These are phyloP conservation scores for Nemania sp. DNA, from an alignment of 2,329 filamentous ascomycete genomes.

Conservation along the genomic window DNA sequence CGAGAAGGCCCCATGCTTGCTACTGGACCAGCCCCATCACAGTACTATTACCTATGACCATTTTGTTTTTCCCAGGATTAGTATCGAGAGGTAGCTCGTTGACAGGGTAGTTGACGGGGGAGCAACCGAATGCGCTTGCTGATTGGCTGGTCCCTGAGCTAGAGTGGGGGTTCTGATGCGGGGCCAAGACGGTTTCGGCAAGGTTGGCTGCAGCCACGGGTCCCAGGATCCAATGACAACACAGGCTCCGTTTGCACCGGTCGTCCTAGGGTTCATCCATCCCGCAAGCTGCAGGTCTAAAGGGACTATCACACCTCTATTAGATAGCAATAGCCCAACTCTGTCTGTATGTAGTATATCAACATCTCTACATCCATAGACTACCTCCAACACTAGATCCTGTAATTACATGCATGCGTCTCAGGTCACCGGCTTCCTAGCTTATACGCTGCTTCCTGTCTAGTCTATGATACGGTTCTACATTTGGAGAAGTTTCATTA, in stretches of 20 bases:
- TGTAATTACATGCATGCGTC: slow-evolving; percentile 2
- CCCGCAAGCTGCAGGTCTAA: slow-evolving; percentile 33
- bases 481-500: neutral
- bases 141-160: slow-evolving; percentile 43
- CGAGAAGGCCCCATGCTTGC: slow-evolving; percentile 16
- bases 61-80: slow-evolving; percentile 39
- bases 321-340: slow-evolving; percentile 7
- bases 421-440: neutral
- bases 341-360: neutral
- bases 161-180: slow-evolving; percentile 23
- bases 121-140: slow-evolving; percentile 39
- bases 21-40: slow-evolving; percentile 28
- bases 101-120: slow-evolving; percentile 43
- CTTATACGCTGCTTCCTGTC: neutral
- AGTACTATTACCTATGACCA: slow-evolving; percentile 17
- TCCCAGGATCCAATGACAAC: slow-evolving; percentile 33
- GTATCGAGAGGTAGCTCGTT: slow-evolving; percentile 20
- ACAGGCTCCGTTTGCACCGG: slow-evolving; percentile 24
- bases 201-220: slow-evolving; percentile 32
- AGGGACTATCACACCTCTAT: slow-evolving; percentile 34
- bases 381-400: neutral
- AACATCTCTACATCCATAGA: neutral
- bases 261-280: slow-evolving; percentile 28
- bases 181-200: slow-evolving; percentile 39
- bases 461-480: neutral